Evolutionary conservation across 306 rosid species (phyloP).

Genomic region (Elaeagnus macrophylla): DNA sequence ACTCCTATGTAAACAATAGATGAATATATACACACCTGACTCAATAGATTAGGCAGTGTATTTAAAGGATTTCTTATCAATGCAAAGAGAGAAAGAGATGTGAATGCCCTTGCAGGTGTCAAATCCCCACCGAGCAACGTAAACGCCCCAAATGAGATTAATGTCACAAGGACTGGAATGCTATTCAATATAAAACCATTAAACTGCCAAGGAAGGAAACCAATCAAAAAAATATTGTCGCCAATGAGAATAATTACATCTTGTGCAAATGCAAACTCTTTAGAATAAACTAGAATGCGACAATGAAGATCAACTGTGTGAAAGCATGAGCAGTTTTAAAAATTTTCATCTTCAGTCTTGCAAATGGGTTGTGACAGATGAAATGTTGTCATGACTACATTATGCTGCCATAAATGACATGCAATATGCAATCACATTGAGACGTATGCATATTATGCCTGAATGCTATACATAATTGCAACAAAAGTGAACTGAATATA

Average conservation of each 20-base stretch:
- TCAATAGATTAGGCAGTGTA: constrained; percentile 68
- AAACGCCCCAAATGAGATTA: constrained; percentile 63
- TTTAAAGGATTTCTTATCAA: constrained; percentile 63
- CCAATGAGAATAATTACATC: not conserved
- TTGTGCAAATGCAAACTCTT: not conserved
- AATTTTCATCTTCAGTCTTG: not conserved
- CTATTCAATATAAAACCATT: constrained; percentile 62
- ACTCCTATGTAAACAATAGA: constrained; percentile 4
- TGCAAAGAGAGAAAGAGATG: constrained; percentile 74
- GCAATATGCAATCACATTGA: constrained; percentile 8
- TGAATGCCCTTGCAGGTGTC: constrained; percentile 87
- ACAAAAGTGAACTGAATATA: not conserved
- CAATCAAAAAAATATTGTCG: constrained; percentile 13
- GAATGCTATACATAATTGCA: not conserved
- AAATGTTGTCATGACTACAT: not conserved
- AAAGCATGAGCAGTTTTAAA: not conserved
- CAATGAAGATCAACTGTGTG: not conserved
- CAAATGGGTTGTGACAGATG: not conserved
- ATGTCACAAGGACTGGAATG: constrained; percentile 76
- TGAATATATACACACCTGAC: constrained; percentile 46
- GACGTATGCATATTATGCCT: not conserved
- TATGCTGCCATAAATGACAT: not conserved
- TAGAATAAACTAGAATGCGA: not conserved
- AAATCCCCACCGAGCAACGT: constrained; percentile 75
- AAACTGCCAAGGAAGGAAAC: constrained; percentile 40